These are phyloP conservation scores for Cercospora sp. DNA, from an alignment of 2,329 filamentous ascomycete genomes.

Conservation along the genomic window DNA sequence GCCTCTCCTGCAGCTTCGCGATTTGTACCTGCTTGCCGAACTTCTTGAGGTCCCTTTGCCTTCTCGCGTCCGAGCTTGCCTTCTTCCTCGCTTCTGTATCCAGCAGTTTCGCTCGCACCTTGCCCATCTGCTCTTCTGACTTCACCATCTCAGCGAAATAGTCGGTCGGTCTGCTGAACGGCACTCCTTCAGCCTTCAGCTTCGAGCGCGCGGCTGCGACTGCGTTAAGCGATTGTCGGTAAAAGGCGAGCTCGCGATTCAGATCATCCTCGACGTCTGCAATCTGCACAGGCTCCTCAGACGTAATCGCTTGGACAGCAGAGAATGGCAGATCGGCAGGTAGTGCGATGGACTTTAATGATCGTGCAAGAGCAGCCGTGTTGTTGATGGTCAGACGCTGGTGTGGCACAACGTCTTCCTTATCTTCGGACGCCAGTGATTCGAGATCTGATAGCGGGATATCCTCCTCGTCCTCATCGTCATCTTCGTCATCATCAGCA, in stretches of 20 bases:
- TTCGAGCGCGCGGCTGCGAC: constrained; percentile 70
- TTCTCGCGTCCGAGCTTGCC: constrained; percentile 84
- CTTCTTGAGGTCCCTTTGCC: constrained; percentile 94
- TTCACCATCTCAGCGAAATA: constrained; percentile 99
- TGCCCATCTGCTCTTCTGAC: constrained; percentile 96
- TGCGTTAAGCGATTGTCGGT: constrained; percentile 81
- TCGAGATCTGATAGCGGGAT: constrained; percentile 87
- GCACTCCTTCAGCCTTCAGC: constrained; percentile 77
- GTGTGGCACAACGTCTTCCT: constrained; percentile 83
- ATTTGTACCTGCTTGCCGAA: constrained; percentile 98
- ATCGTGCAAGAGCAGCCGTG: constrained; percentile 76
- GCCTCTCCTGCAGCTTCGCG: constrained; percentile 90
- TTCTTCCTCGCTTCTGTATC: constrained; percentile 92
- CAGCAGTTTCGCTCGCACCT: constrained; percentile 88
- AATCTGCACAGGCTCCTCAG: constrained; percentile 69
- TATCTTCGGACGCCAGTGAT: constrained; percentile 74
- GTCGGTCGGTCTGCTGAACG: constrained; percentile 86
- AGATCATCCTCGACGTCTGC: constrained; percentile 87
- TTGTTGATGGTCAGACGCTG: constrained; percentile 98
- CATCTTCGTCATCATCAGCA: constrained; percentile 44
- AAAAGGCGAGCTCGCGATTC: constrained; percentile 88
- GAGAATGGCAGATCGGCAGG: constrained; percentile 74
- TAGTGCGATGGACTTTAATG: constrained; percentile 76
- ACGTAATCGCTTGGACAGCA: constrained; percentile 75
- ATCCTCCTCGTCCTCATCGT: constrained; percentile 64